Percentiles rank a stretch among this genome's conserved stretches.
Evolutionary conservation across 768 basidiomycete species (phyloP).

Genomic region (Mrakia frigida): DNA sequence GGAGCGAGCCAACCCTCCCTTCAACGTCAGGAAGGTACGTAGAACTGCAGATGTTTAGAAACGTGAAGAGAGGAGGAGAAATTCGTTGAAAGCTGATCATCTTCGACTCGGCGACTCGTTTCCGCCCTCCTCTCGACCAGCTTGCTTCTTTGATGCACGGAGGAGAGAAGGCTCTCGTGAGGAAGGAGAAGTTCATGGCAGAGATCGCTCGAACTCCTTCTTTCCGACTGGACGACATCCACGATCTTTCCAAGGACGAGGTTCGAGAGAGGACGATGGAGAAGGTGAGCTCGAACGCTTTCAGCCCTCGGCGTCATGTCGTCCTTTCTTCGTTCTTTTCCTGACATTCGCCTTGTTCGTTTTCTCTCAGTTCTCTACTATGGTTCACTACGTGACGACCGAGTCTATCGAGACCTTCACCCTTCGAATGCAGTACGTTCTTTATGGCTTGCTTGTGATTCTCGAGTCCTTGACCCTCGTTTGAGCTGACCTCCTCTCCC

Average conservation of each 20-base stretch:
- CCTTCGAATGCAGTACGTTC: slow-evolving; percentile 44
- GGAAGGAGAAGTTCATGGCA: slow-evolving; percentile 45
- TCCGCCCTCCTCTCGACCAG: slow-evolving; percentile 13
- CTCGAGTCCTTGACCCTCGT: slow-evolving; percentile 47
- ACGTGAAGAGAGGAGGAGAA: not conserved
- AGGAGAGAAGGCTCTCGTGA: slow-evolving; percentile 40
- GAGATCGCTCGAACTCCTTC: slow-evolving; percentile 47
- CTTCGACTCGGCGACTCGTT: no score
- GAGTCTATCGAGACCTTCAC: slow-evolving; percentile 46
- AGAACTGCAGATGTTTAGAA: not conserved
- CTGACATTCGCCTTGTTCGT: not conserved
- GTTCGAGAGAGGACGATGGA: slow-evolving; percentile 47
- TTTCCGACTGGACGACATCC: slow-evolving; percentile 47
- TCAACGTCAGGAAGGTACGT: slow-evolving; percentile 29
- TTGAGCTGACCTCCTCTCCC: slow-evolving; percentile 41
- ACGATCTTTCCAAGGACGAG: slow-evolving; percentile 45
- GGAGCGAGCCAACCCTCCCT: slow-evolving; percentile 31
- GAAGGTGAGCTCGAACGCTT: slow-evolving; percentile 31
- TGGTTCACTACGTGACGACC: slow-evolving; percentile 46
- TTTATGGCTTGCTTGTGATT: slow-evolving; percentile 45
- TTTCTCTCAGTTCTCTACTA: not conserved
- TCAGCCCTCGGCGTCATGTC: not conserved
- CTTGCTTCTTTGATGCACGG: slow-evolving; percentile 45
- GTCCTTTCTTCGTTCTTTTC: not conserved
- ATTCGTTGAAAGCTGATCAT: not conserved